These are phyloP conservation scores for Schizosaccharomyces cryophilus DNA, from an alignment of 805 yeast genomes.

Conservation along the genomic window DNA sequence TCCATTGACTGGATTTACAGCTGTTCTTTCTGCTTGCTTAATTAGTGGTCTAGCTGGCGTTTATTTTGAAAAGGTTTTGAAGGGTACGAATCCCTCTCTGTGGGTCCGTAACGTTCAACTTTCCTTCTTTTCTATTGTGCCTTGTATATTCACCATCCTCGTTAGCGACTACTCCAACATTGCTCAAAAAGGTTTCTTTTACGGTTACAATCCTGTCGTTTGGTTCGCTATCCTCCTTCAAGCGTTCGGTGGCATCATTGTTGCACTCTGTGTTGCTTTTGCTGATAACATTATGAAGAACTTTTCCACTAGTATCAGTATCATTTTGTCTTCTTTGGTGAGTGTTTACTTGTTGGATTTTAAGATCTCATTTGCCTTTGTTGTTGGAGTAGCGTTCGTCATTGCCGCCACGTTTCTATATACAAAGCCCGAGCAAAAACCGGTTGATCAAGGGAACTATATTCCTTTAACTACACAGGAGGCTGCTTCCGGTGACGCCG, in stretches of 20 bases:
- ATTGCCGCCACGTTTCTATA: constrained; percentile 17
- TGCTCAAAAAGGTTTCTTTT: constrained; percentile 16
- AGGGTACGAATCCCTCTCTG: constrained; percentile 15
- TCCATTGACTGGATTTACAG: constrained; percentile 13
- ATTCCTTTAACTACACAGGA: not conserved
- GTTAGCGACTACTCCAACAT: constrained; percentile 16
- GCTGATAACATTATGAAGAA: constrained; percentile 18
- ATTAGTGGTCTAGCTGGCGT: constrained; percentile 21
- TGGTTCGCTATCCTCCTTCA: constrained; percentile 17
- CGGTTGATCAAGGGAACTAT: not conserved
- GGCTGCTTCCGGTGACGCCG: not conserved
- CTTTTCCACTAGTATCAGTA: constrained; percentile 17
- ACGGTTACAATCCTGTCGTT: constrained; percentile 18
- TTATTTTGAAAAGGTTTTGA: constrained; percentile 20
- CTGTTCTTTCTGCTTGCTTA: constrained; percentile 17
- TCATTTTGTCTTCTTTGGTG: constrained; percentile 17
- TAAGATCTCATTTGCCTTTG: constrained; percentile 11
- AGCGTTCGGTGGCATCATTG: constrained; percentile 20
- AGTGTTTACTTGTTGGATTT: constrained; percentile 17
- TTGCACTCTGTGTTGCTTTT: constrained; percentile 20
- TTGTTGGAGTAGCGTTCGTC: constrained; percentile 16
- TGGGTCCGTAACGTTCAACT: constrained; percentile 21
- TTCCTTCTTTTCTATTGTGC: constrained; percentile 17
- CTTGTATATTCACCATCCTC: constrained; percentile 17
- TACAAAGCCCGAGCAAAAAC: constrained; percentile 10